phyloP scores from a whole-genome alignment of 257 asterid species.

The Solanum habrochaites region DNA sequence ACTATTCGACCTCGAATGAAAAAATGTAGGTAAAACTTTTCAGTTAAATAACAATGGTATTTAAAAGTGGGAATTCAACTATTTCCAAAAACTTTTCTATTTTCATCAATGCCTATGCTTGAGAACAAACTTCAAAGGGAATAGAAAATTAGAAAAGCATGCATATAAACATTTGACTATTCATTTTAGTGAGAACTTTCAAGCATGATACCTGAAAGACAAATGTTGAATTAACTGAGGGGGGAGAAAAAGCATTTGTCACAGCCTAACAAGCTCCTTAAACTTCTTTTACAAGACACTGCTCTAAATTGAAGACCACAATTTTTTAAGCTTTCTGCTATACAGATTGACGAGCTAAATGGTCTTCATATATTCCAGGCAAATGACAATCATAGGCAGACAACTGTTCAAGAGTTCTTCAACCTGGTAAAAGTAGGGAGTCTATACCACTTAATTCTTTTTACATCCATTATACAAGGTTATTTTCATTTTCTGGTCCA shows the following conservation, averaged over 20 bases:
- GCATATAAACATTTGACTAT: background rate
- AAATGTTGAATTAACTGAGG: background rate
- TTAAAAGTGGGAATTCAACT: background rate
- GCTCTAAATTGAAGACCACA: background rate
- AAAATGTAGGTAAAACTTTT: background rate
- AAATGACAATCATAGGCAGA: background rate
- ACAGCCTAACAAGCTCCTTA: background rate
- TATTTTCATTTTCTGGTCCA: background rate
- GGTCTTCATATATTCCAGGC: background rate
- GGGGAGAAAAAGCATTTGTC: background rate
- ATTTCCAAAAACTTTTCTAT: background rate
- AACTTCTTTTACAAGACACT: background rate
- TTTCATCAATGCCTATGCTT: background rate
- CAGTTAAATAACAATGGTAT: background rate
- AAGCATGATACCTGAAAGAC: background rate
- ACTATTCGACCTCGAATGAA: background rate
- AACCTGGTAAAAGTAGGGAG: background rate
- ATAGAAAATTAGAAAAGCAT: background rate
- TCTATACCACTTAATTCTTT: background rate
- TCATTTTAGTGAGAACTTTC: background rate
- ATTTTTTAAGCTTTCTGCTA: background rate
- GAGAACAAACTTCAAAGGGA: background rate
- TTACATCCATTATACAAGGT: background rate
- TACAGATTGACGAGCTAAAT: background rate
- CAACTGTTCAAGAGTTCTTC: background rate